phyloP scores from a whole-genome alignment of 208 protist species.

The Herpetomonas tarakana region DNA sequence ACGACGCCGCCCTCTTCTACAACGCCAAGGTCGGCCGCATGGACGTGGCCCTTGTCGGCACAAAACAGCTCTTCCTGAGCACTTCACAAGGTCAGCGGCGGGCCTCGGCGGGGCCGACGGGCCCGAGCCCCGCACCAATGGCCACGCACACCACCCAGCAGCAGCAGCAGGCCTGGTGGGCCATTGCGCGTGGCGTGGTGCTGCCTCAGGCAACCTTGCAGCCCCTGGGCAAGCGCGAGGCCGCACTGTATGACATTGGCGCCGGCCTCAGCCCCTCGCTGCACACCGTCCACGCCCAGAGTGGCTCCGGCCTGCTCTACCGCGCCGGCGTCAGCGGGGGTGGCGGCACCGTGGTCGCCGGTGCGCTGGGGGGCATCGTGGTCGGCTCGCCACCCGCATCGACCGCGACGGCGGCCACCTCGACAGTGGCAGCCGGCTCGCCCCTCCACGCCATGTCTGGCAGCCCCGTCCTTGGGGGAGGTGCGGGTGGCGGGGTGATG shows the following conservation, averaged over 20 bases:
- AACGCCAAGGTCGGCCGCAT: conserved; percentile 25
- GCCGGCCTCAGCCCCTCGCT: not conserved
- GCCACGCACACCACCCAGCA: not conserved
- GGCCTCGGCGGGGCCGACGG: not conserved
- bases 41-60: conserved; percentile 30
- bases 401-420: too few species aligned
- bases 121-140: not conserved
- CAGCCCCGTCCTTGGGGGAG: not conserved
- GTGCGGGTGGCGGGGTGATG: not conserved
- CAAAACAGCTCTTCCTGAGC: conserved; percentile 3
- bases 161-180: conserved; percentile 25
- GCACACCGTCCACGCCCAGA: not conserved
- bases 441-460: not conserved
- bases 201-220: conserved; percentile 12
- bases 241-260: not conserved
- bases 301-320: not conserved
- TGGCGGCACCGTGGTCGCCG: too few species aligned
- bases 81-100: too few species aligned
- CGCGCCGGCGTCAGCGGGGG: not conserved
- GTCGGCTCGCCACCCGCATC: too few species aligned
- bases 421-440: too few species aligned
- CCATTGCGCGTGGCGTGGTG: conserved; percentile 20
- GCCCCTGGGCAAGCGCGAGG: not conserved
- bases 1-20: conserved; percentile 38
- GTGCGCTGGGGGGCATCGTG: not conserved